Percentiles rank a stretch among this genome's conserved stretches.
phyloP scores from a whole-genome alignment of 2,329 filamentous ascomycete species.

The Talaromyces sp. region DNA sequence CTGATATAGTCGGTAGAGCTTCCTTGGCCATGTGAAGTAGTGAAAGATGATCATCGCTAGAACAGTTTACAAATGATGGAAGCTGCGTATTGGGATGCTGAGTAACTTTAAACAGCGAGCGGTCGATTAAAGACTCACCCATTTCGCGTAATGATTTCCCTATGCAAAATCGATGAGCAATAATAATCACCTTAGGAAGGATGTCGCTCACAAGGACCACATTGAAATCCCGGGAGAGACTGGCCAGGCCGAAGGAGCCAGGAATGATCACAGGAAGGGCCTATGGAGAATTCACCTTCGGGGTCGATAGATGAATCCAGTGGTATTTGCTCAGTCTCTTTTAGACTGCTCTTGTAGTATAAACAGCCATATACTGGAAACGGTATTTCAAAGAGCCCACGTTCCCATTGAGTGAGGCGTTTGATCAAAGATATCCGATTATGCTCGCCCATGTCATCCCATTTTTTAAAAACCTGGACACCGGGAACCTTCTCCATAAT shows the following conservation, averaged over 20 bases:
- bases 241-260: constrained; percentile 27
- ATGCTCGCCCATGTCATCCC: constrained; percentile 22
- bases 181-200: constrained; percentile 5
- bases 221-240: constrained; percentile 21
- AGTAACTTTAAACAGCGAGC: constrained; percentile 22
- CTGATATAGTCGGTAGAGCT: constrained; percentile 6
- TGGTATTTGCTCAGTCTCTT: constrained; percentile 19
- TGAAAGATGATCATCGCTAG: constrained; percentile 27
- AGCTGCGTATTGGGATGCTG: constrained; percentile 26
- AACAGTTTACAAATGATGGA: constrained; percentile 26
- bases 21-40: constrained; percentile 9
- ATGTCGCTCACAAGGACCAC: constrained; percentile 31
- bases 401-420: constrained; percentile 24
- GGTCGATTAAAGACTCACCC: constrained; percentile 28
- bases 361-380: constrained; percentile 17
- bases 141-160: constrained; percentile 27
- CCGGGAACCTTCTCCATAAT: constrained; percentile 22
- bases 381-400: constrained; percentile 23
- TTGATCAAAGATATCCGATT: constrained; percentile 18
- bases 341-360: constrained; percentile 18
- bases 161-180: constrained; percentile 16
- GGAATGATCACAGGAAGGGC: constrained; percentile 31
- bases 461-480: constrained; percentile 23
- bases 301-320: constrained; percentile 14
- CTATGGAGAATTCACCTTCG: constrained; percentile 15